Evolutionary conservation across 345 rosid genomes (phyloP).

Genomic region (Eucalyptus decipiens): DNA sequence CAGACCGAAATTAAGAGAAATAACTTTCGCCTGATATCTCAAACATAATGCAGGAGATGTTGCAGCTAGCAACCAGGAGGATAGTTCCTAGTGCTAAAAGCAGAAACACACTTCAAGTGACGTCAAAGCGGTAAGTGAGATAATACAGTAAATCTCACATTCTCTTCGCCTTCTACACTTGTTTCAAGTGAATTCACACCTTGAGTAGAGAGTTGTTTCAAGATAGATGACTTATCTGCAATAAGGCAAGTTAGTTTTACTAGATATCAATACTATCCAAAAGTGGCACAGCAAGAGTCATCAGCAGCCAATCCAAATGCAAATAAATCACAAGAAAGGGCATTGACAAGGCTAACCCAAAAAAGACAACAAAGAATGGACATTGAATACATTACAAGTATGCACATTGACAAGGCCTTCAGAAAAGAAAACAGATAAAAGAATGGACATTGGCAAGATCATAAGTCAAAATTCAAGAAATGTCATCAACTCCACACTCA

Average conservation of each 20-base stretch:
- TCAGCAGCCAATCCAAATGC: neutral
- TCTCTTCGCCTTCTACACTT: conserved; percentile 35
- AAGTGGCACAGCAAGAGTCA: neutral
- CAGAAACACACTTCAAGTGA: neutral
- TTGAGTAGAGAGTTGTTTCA: conserved; percentile 26
- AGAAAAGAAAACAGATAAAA: neutral
- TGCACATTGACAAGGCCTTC: neutral
- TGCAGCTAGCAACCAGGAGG: neutral
- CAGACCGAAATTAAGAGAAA: neutral
- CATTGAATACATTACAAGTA: neutral
- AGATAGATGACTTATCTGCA: conserved; percentile 14
- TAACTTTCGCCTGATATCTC: neutral
- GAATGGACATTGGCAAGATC: neutral
- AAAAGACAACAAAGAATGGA: neutral
- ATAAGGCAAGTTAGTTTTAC: neutral
- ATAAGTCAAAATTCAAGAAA: neutral
- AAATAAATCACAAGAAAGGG: neutral
- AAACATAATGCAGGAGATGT: neutral
- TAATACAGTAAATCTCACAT: conserved; percentile 24
- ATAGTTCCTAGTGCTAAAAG: neutral
- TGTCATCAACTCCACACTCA: neutral
- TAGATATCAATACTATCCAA: neutral
- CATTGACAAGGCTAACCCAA: neutral
- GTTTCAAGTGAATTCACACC: conserved; percentile 4
- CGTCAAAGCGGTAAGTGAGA: neutral